A percentile compares a stretch with the other conserved stretches of the same genome.
Evolutionary conservation across 2,329 filamentous ascomycete genomes (phyloP).

Genomic region (Penicillium hesseltinei): DNA sequence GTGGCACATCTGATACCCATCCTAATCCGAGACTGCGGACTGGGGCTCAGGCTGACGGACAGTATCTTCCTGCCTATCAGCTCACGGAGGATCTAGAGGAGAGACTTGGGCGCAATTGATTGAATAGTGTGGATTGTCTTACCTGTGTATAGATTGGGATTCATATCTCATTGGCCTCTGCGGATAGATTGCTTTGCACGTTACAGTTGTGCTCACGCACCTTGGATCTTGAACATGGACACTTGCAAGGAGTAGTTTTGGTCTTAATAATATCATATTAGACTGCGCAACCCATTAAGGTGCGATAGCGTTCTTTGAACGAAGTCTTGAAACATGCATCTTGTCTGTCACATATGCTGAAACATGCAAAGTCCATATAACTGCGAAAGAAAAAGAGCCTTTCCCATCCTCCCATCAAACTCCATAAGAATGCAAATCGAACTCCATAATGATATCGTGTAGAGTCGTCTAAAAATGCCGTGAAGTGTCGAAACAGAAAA

Average conservation of each 20-base stretch:
- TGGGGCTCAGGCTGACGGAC: constrained; percentile 20
- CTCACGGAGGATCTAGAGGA: constrained; percentile 67
- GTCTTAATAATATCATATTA: constrained; percentile 14
- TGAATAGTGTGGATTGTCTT: background rate
- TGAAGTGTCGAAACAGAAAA: constrained; percentile 17
- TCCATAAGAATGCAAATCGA: constrained; percentile 10
- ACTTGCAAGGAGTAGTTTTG: background rate
- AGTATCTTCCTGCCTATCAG: constrained; percentile 27
- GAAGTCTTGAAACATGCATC: constrained; percentile 22
- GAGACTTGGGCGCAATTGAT: constrained; percentile 67
- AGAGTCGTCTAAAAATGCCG: constrained; percentile 8
- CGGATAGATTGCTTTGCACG: constrained; percentile 16
- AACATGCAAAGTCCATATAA: constrained; percentile 9
- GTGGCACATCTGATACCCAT: constrained; percentile 81
- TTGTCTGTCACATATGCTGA: constrained; percentile 24
- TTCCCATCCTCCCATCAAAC: constrained; percentile 1
- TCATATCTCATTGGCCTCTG: background rate
- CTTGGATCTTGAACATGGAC: constrained; percentile 1
- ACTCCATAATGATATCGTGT: constrained; percentile 14
- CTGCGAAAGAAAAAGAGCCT: constrained; percentile 2
- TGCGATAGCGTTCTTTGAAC: constrained; percentile 4
- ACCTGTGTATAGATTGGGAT: constrained; percentile 14
- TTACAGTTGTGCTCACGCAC: constrained; percentile 1
- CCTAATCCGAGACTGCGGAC: constrained; percentile 74
- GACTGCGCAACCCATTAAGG: constrained; percentile 5